These are phyloP conservation scores for Didymella sp. DNA, from an alignment of 2,329 filamentous ascomycete species.

Conservation along the genomic window DNA sequence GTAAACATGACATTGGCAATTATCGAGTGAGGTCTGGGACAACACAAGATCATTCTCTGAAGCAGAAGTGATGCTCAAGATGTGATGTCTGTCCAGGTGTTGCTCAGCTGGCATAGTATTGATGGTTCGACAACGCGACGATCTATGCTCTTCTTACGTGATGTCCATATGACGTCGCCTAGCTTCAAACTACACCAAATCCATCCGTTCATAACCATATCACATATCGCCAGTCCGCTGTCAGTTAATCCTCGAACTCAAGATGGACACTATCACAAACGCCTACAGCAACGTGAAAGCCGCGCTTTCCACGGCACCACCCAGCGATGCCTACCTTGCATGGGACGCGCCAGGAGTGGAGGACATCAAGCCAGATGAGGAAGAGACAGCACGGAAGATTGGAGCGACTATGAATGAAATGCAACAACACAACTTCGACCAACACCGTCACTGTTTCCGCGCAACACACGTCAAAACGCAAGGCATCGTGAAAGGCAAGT, in stretches of 20 bases:
- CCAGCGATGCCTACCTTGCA: conserved; percentile 31
- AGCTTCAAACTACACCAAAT: background rate
- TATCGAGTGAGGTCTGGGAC: background rate
- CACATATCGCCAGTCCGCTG: background rate
- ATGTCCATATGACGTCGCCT: conserved; percentile 5
- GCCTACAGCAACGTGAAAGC: conserved; percentile 5
- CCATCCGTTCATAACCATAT: background rate
- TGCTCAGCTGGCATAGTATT: background rate
- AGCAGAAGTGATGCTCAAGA: background rate
- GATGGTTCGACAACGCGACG: background rate
- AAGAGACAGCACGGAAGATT: conserved; percentile 46
- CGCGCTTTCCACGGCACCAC: conserved; percentile 27
- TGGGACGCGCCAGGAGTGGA: conserved; percentile 49
- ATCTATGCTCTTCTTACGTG: background rate
- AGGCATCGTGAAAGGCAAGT: conserved; percentile 34
- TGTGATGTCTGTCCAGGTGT: background rate
- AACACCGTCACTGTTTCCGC: conserved; percentile 48
- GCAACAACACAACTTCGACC: conserved; percentile 53
- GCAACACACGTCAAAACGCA: conserved; percentile 47
- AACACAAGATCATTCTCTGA: background rate
- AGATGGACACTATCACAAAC: conserved; percentile 2
- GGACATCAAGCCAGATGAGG: conserved; percentile 39
- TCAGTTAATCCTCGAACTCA: background rate
- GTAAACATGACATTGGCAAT: background rate
- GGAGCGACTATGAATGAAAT: conserved; percentile 48